Conservation (phyloP, 208 protist genomes). For the Acanthamoeba lugdunensis region DNA sequence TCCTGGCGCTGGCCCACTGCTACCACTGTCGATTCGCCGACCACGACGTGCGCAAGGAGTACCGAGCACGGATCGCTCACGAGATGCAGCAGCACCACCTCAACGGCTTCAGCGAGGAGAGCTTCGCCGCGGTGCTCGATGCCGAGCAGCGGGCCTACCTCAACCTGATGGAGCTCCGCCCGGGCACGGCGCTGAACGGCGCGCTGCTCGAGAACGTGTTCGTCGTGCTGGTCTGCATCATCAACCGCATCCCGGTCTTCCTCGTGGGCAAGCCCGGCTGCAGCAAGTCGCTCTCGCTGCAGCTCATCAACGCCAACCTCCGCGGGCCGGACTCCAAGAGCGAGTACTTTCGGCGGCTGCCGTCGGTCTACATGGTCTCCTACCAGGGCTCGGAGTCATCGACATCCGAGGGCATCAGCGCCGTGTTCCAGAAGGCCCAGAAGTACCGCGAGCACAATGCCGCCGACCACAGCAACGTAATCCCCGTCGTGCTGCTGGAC, state of each 20-base stretch:
- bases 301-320: neutral
- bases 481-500: constrained; percentile 87
- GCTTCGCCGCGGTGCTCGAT: neutral
- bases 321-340: too few relatives aligned
- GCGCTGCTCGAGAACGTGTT: constrained; percentile 71
- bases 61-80: too few relatives aligned
- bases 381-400: constrained; percentile 58
- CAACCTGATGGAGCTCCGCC: neutral
- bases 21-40: constrained; percentile 31
- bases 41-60: too few relatives aligned
- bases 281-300: constrained; percentile 32
- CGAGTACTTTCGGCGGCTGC: constrained; percentile 26
- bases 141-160: neutral
- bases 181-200: constrained; percentile 2
- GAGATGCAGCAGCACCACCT: neutral
- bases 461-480: constrained; percentile 28
- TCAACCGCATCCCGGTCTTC: constrained; percentile 65
- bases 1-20: constrained; percentile 37
- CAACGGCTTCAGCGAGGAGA: neutral
- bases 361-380: neutral
- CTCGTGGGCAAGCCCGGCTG: constrained; percentile 72
- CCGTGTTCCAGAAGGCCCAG: neutral
- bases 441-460: neutral
- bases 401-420: constrained; percentile 34
- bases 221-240: constrained; percentile 65